phyloP scores from a whole-genome alignment of 1,139 yeast species.

The Candida frijolesensis region DNA sequence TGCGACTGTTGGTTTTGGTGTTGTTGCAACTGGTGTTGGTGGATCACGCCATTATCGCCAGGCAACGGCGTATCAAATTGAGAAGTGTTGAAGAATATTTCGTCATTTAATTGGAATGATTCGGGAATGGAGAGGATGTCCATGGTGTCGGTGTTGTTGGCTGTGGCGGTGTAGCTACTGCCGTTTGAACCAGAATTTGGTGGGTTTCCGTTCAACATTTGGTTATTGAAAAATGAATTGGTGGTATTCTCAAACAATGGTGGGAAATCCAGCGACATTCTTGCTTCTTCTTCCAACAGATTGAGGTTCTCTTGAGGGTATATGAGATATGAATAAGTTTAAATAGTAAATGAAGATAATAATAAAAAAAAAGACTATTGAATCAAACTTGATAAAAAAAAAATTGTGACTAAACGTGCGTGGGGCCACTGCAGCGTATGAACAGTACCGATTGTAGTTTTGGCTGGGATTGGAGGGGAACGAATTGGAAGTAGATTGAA shows the following conservation, averaged over 20 bases:
- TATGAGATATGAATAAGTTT: background rate
- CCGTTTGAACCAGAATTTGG: constrained; percentile 2
- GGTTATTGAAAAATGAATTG: constrained; percentile 7
- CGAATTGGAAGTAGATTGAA: background rate
- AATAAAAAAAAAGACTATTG: background rate
- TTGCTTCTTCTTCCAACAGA: background rate
- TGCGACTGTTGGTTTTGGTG: constrained; percentile 4
- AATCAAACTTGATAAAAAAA: background rate
- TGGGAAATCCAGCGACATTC: constrained; percentile 17
- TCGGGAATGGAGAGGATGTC: constrained; percentile 15
- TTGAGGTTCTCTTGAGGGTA: background rate
- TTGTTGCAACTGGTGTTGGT: constrained; percentile 6
- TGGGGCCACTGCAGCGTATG: background rate
- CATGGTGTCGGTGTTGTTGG: constrained; percentile 1
- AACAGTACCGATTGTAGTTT: background rate
- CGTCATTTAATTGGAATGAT: constrained; percentile 25
- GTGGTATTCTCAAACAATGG: constrained; percentile 14
- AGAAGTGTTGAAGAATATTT: constrained; percentile 22
- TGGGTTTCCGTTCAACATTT: constrained; percentile 4
- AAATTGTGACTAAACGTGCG: constrained; percentile 1
- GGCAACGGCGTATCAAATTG: constrained; percentile 10
- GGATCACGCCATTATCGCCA: constrained; percentile 2
- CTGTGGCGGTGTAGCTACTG: constrained; percentile 1
- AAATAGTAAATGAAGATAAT: background rate
- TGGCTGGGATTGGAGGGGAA: background rate